Percentiles rank a stretch among this genome's conserved stretches.
Evolutionary conservation across 768 basidiomycete species (phyloP).

Genomic region (Pleurotus ostreatus): DNA sequence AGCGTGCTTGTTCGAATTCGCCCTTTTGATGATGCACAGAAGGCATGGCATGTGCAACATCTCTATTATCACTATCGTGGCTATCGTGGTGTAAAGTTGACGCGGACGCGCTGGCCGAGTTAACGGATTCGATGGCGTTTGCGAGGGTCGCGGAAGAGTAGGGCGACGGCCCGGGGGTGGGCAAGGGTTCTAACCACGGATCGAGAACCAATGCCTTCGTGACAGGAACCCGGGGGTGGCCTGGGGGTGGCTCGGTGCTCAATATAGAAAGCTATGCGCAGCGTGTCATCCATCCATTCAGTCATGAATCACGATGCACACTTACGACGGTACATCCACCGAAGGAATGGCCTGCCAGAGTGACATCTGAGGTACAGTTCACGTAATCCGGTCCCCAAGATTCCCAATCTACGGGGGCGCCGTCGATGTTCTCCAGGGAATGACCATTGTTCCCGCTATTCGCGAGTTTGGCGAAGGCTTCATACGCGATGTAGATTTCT

Average conservation of each 20-base stretch:
- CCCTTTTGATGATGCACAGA: too few species aligned
- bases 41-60: too few species aligned
- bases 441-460: conserved; percentile 22
- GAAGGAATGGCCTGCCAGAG: conserved; percentile 42
- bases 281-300: too few species aligned
- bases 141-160: conserved; percentile 12
- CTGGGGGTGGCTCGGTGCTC: conserved; percentile 40
- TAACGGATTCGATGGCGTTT: not conserved
- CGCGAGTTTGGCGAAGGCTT: conserved; percentile 56
- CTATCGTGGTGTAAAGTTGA: conserved; percentile 2
- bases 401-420: conserved; percentile 23
- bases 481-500: conserved; percentile 65
- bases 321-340: conserved; percentile 45
- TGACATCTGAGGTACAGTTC: conserved; percentile 28
- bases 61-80: not conserved
- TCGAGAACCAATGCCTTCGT: conserved; percentile 63
- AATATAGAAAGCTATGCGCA: conserved; percentile 51
- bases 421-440: conserved; percentile 36
- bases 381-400: conserved; percentile 39
- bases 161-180: conserved; percentile 50
- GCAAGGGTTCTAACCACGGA: conserved; percentile 81
- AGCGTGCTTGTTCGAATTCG: not conserved
- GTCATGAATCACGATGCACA: conserved; percentile 6
- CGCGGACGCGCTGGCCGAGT: not conserved
- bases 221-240: conserved; percentile 45